Evolutionary conservation across 305 asterid genomes (phyloP).

Genomic region (Salvia sclarea): DNA sequence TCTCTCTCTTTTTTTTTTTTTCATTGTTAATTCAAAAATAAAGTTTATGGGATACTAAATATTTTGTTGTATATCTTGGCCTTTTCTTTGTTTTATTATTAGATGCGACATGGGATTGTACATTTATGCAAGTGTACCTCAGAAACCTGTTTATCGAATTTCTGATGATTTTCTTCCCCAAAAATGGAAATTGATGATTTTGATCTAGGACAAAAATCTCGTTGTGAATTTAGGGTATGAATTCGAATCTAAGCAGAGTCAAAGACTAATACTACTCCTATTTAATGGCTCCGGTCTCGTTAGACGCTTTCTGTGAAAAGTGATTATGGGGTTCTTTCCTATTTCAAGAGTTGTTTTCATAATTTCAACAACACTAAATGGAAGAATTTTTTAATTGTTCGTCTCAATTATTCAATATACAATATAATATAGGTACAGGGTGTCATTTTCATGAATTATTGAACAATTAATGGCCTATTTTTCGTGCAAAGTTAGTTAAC

Average conservation of each 20-base stretch:
- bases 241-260: no score
- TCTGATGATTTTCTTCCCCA: conserved; percentile 3
- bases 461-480: no score
- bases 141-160: background rate
- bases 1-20: background rate
- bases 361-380: no score
- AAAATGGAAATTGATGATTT: no score
- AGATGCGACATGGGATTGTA: background rate
- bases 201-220: no score
- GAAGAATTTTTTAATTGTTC: no score
- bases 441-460: background rate
- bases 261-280: no score
- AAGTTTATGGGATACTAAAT: background rate
- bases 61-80: background rate
- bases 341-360: no score
- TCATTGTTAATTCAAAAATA: conserved; percentile 13
- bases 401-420: background rate
- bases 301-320: no score
- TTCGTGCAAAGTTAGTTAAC: no score
- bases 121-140: background rate
- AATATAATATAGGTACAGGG: background rate
- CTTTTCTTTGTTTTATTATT: background rate
- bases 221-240: background rate
- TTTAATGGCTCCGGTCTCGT: no score
- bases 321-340: no score